Conservation (phyloP, 495 filamentous ascomycete species). For the Acidiella bohemica region DNA sequence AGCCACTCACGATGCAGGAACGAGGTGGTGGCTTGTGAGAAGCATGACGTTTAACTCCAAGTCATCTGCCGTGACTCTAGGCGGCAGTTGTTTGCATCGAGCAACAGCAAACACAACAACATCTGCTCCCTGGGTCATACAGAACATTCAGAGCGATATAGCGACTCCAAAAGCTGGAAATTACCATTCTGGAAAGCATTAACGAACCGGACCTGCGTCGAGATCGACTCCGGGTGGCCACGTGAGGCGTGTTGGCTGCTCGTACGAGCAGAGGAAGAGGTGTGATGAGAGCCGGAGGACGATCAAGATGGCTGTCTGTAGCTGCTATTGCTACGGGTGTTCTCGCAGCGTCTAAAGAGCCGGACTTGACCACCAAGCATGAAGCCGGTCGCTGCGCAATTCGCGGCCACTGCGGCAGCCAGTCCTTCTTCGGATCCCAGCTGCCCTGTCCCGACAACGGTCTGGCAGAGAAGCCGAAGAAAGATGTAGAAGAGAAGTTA, state of each 20-base stretch:
- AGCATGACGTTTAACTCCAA: too few species aligned
- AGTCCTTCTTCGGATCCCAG: conserved; percentile 72
- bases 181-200: neutral
- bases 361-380: conserved; percentile 47
- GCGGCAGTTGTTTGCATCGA: neutral
- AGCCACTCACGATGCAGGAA: too few species aligned
- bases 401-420: conserved; percentile 77
- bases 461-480: conserved; percentile 57
- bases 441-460: conserved; percentile 92
- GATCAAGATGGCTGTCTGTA: conserved; percentile 5
- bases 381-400: conserved; percentile 85
- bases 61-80: neutral
- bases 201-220: too few species aligned
- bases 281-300: conserved; percentile 6
- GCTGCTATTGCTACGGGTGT: neutral
- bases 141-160: too few species aligned
- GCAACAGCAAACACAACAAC: too few species aligned
- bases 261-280: neutral
- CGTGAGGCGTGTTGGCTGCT: neutral
- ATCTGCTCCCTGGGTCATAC: too few species aligned
- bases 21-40: too few species aligned
- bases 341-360: neutral
- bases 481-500: conserved; percentile 55
- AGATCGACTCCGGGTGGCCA: too few species aligned
- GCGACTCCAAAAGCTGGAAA: neutral